Evolutionary conservation across 192 early-diverging fungal genomes (phyloP), one percentile per base, ranked within the genome.

Genomic region (Jimgerdemannia flammicorona): DNA sequence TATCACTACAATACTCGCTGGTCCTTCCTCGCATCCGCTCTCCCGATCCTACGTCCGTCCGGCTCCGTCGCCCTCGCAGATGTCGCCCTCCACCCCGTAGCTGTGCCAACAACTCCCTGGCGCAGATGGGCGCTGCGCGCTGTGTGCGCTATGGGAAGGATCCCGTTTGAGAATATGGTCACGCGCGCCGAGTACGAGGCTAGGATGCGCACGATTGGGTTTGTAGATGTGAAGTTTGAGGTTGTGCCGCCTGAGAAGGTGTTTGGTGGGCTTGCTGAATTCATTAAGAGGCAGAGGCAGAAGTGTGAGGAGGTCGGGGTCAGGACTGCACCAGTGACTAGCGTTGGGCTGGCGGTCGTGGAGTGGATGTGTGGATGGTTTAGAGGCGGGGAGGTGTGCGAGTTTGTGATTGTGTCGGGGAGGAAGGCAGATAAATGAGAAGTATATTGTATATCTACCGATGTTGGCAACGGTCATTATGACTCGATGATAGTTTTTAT

Each of bases 1-100:
- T 85, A 85, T 64, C 86, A 87, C 40, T 87, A 82, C 71, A 77
- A 80, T 41, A 84, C 86, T 2, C 82, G 84, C 3, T 83, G 77
- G 40, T 40, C 69, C 3, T 87, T 87, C 17, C 42, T 87, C 2
- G 68, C 63, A 3, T 70, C 79, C 10, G 77, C 75, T 19, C 39
- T 76, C 9, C 11, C 42, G 3, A 49, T 78, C 1, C 74, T 83
- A 2, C 4, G 40, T 42, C 75, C 80, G 3, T 67, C 68, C 1
- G 83, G 82, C 3, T 70, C 20, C 7, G 41, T 80, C 2, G 84
- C 80, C 0, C 44, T 87, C 20, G 80, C 80, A 14, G 86, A 87
- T 59, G 77, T 87, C 68, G 76, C 76, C 29, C 72, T 82, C 3
- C 75, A 75, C 64, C 72, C 72, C 66, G 74, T 78, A 2, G 64